Evolutionary conservation across 768 basidiomycete genomes (phyloP).

Genomic region (Punctularia strigosozonata): DNA sequence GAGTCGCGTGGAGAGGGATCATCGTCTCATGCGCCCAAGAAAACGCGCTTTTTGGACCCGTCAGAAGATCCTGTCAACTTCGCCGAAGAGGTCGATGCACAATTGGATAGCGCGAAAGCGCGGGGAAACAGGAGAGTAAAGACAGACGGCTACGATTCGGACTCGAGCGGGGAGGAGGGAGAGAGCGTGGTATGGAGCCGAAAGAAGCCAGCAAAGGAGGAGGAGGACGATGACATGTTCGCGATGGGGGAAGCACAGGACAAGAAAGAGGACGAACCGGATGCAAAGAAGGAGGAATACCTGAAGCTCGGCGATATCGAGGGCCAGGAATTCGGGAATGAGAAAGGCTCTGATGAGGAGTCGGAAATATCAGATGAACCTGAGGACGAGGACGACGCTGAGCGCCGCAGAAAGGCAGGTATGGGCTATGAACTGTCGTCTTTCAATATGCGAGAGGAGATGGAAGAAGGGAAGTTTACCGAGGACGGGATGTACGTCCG

Average conservation of each 20-base stretch:
- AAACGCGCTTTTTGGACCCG: conserved; percentile 72
- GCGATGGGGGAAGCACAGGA: conserved; percentile 51
- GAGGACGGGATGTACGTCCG: conserved; percentile 86
- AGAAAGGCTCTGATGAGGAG: conserved; percentile 25
- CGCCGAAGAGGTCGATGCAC: conserved; percentile 65
- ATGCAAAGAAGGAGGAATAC: conserved; percentile 53
- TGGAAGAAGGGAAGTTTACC: conserved; percentile 96
- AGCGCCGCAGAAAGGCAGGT: conserved; percentile 61
- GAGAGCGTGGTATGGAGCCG: conserved; percentile 88
- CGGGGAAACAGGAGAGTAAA: conserved; percentile 65
- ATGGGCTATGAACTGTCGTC: conserved; percentile 94
- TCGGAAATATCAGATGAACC: conserved; percentile 36
- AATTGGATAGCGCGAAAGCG: conserved; percentile 54
- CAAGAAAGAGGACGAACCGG: conserved; percentile 26
- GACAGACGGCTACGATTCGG: conserved; percentile 84
- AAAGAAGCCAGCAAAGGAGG: conserved; percentile 40
- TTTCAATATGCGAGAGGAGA: conserved; percentile 99
- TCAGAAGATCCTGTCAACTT: conserved; percentile 65
- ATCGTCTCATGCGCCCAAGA: conserved; percentile 41
- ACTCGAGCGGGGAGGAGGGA: conserved; percentile 80
- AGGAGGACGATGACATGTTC: conserved; percentile 76
- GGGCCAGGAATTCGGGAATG: conserved; percentile 80
- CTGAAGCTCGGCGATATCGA: conserved; percentile 91
- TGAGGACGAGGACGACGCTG: conserved; percentile 69
- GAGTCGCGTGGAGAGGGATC: conserved; percentile 10